Base-by-base conservation (phyloP, 1,284 basidiomycete genomes). In the Cutaneotrichosporon sp. region DNA sequence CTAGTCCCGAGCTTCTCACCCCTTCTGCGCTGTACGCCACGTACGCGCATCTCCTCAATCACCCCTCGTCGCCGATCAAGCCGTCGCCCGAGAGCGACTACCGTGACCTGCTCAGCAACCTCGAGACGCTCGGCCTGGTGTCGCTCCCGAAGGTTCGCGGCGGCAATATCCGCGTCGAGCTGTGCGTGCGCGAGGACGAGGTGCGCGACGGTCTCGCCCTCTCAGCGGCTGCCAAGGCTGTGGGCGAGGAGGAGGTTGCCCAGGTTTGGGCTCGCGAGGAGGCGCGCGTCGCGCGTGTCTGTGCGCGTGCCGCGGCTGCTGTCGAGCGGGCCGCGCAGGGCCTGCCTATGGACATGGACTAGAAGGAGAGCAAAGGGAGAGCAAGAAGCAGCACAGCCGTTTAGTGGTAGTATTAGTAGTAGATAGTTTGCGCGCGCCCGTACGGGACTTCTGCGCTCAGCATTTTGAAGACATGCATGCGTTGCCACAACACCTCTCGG, bases 41-140 rank as follows among this genome's bases (percentile, higher is more conserved):
- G 1, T 80, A 80, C 62, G 63, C 71, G 16, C 66, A 73, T 34
- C 54, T 80, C 6, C 68, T 80, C 1, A 67, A 61, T 13, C 74
- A 79, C 62, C 47, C 57, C 10, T 57, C 66, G 0, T 65, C 67
- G 4, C 76, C 77, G 4, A 74, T 78, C 70, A 74, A 77, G 5
- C 79, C 79, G 2, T 70, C 74, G 2, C 65, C 76, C 18, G 78
- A 79, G 63, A 69, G 71, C 31, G 79, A 80, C 67, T 80, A 77
- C 59, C 69, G 76, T 53, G 79, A 80, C 64, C 62, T 80, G 25
- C 60, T 80, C 2, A 75, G 74, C 50, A 78, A 77, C 62, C 71
- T 78, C 45, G 78, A 80, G 61, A 74, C 72, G 4, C 64, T 79
- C 13, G 79, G 79, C 24, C 58, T 80, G 27, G 64, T 80, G 25